Evolutionary conservation across 352 stramenopile genomes (phyloP), one percentile per base, ranked within the genome.

Genomic region (Phytophthora citrophthora): DNA sequence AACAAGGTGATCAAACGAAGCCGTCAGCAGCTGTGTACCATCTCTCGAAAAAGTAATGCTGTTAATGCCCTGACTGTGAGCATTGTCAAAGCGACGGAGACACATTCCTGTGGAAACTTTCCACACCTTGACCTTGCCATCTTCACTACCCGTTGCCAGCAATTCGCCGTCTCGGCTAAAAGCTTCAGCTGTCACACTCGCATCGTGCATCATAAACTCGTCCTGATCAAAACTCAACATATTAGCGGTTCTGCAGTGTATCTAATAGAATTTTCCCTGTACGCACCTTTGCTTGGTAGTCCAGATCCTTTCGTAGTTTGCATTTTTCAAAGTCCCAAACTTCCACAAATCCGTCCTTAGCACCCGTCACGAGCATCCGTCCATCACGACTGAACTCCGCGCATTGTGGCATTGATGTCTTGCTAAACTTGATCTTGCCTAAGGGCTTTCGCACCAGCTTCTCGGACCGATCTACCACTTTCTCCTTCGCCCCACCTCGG

Each of bases 341-440:
- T 69, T 99, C 96, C 31, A 99, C 86, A 60, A 99, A 96, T 5
- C 94, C 95, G 70, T 99, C 96, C 43, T 96, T 97, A 0, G 90
- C 90, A n/a, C 93, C 94, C 4, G 92, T 98, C 8, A 98, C 86
- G 4, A 99, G 77, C 70, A 94, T 91, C 16, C 76, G 76, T 23
- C 90, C 92, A 60, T 98, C 90, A 0, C 82, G 76, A 74, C 89
- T 91, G 70, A 99, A 99, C 43, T 86, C 75, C 8, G 82, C 86
- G 36, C 77, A 91, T 60, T 97, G 88, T 4, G 91, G 86, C 54
- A 78, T 80, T 13, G 84, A 96, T 26, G 83, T 81, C 52, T 94
- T 88, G 47, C 80, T 86, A 68, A 97, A 97, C 71, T 97, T 97
- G 73, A 97, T 95, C 56, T 95, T 93, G 12, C 84, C 75, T 2